Evolutionary conservation across 495 filamentous ascomycete species (phyloP), one percentile per base, ranked within the genome.

Genomic region (Hypoxylon subgilvum): DNA sequence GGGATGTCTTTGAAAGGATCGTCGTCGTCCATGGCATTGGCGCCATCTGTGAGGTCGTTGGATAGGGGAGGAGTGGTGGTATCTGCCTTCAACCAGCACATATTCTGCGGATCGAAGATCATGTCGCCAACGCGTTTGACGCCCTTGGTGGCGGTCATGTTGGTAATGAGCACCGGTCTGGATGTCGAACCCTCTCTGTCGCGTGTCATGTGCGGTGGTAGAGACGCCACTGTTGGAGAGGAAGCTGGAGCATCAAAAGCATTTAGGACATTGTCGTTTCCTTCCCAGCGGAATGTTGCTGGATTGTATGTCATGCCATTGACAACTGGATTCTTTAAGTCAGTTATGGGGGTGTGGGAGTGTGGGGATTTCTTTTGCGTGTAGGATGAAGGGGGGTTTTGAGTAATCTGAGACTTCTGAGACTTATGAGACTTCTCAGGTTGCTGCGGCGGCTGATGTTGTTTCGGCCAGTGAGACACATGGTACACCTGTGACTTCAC

Each of bases 261-360:
- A 32, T 78, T 79, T 16, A 96, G 75, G 10, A 82, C 83, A 48
- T 91, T 91, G 68, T 97, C 94, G 63, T 98, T 98, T 31, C 94
- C 94, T 75, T 97, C 94, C 94, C 95, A 98, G 21, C 85, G 83
- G 65, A 86, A 92, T 1, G 86, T 86, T 12, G 72, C 69, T 1
- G 94, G 89, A 67, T 98, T 98, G 73, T 95, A 98, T 23, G 81
- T 87, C 94, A 98, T 98, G 45, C 92, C 94, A 65, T 94, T 91
- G 50, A 96, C 82, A 60, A 86, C 92, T 92, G 68, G 49, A 40
- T 49, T 52, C 28, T 63, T 43, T 21, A 36, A 62, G 62, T 66
- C 47, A 71, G 55, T 47, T n/a, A 22, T 40, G 39, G 46, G 32
- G 34, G n/a, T 48, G 47, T 61, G 34, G 19, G 17, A 25, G 22